Evolutionary conservation across 2,329 filamentous ascomycete genomes (phyloP), one percentile per base, ranked within the genome.

Genomic region (Scytalidium sp.): DNA sequence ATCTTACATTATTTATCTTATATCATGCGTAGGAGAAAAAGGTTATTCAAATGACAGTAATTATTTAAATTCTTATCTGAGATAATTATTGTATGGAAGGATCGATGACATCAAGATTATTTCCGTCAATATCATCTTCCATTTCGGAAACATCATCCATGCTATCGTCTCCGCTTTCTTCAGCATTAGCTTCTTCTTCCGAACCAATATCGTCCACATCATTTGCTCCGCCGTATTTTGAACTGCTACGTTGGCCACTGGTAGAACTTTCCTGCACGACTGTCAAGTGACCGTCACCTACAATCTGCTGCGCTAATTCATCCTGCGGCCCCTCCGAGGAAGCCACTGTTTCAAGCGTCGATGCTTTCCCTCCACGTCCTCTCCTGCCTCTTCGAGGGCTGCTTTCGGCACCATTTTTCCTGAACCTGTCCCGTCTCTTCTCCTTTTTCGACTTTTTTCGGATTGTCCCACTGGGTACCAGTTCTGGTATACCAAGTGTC

Each of bases 131-230:
- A 25, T 61, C 60, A 2, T 57, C 56, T 7, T 62, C 60, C 7
- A 57, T 54, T 5, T 59, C 54, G 8, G 50, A 51, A 4, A 62
- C 58, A n/a, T 58, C 61, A 10, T 65, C 66, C 8, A 63, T 64
- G 3, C 53, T 53, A 4, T 60, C 60, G 2, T 56, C 61, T 40
- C 19, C 22, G n/a, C 23, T 45, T 19, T 32, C 50, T 11, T 53
- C 52, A 10, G 43, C 51, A 3, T 50, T 47, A 39, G 32, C 50
- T 25, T 48, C 53, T 25, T 54, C 54, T 19, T 50, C 49, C 11
- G 50, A 27, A 45, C 46, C 52, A 25, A 55, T 57, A 11, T 52
- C 50, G 3, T 56, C 57, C 20, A 49, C 46, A 25, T 49, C 50
- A n/a, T 47, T 15, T 36, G 46, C 32, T 17, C 20, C 23, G 25